Conservation (phyloP, 2,329 filamentous ascomycete genomes). For the Cercospora zeae-maydis region DNA sequence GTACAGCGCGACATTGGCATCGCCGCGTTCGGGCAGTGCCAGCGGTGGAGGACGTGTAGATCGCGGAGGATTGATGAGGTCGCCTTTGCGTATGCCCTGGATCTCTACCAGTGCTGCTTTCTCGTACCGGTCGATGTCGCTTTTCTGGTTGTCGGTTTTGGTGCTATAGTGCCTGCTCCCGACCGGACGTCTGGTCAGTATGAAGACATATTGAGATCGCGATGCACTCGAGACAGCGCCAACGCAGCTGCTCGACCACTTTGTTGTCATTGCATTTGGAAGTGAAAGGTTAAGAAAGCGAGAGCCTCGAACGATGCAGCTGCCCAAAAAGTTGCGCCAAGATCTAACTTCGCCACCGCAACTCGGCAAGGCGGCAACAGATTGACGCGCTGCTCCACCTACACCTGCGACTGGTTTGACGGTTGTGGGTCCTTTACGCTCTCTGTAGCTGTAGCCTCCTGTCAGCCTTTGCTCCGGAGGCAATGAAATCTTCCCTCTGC, state of each 20-base stretch:
- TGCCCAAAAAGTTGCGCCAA: neutral
- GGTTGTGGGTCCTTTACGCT: no score
- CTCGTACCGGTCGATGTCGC: slow-evolving; percentile 17
- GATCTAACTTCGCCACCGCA: no score
- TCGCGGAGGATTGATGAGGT: slow-evolving; percentile 64
- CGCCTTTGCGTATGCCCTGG: slow-evolving; percentile 45
- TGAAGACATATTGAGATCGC: slow-evolving; percentile 8
- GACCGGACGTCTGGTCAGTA: neutral
- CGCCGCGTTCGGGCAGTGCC: slow-evolving; percentile 55
- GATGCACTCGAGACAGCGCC: slow-evolving; percentile 29
- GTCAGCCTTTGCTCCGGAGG: no score
- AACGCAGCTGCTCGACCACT: slow-evolving; percentile 30
- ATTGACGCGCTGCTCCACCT: no score
- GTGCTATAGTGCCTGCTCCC: slow-evolving; percentile 5
- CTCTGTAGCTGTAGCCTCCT: no score
- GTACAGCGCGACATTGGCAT: slow-evolving; percentile 49
- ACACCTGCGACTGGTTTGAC: no score
- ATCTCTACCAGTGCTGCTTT: slow-evolving; percentile 23
- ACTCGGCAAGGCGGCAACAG: no score
- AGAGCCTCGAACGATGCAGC: neutral
- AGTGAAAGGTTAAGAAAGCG: neutral
- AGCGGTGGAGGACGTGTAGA: slow-evolving; percentile 71
- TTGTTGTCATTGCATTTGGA: slow-evolving; percentile 38
- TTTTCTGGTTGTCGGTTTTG: slow-evolving; percentile 5
- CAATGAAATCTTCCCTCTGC: no score